Conservation (phyloP, 2,329 filamentous ascomycete genomes). For the Cordyceps cicadae region DNA sequence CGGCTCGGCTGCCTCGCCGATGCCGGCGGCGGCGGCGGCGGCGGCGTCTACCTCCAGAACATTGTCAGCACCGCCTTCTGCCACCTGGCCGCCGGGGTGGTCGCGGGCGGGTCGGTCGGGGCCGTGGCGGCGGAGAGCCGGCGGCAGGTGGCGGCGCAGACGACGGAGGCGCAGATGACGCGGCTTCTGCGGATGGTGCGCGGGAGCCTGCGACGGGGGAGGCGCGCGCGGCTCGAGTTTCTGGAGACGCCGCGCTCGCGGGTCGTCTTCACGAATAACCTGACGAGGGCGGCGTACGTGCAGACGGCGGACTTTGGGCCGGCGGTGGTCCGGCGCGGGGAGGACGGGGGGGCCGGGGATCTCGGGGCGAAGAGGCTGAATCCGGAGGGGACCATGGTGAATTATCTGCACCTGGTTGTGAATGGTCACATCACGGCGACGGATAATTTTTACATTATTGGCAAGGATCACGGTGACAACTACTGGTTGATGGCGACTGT, state of each 20-base stretch:
- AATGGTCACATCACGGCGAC: not conserved
- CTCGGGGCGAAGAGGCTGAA: not conserved
- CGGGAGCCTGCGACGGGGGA: not conserved
- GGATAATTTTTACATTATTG: slow-evolving; percentile 2
- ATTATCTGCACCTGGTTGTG: not conserved
- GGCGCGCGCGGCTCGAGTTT: not conserved
- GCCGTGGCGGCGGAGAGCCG: not conserved
- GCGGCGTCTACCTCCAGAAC: slow-evolving; percentile 2
- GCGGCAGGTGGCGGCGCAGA: not conserved
- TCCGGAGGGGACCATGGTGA: not conserved
- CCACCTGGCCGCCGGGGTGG: not conserved
- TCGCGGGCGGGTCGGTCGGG: not conserved
- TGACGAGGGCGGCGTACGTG: not conserved
- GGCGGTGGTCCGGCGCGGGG: not conserved
- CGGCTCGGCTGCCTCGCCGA: not conserved
- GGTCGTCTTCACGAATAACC: not conserved
- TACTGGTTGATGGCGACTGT: slow-evolving; percentile 9
- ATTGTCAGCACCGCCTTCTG: not conserved
- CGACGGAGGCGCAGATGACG: slow-evolving; percentile 1
- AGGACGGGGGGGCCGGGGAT: not conserved
- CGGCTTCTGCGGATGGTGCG: not conserved
- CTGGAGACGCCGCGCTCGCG: not conserved
- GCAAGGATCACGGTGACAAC: not conserved
- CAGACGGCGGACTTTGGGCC: slow-evolving; percentile 1
- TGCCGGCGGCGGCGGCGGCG: not conserved